A percentile compares a stretch with the other conserved stretches of the same genome.
These are phyloP conservation scores for Orbilia blumenaviensis DNA, from an alignment of 2,329 filamentous ascomycete genomes.

Conservation along the genomic window DNA sequence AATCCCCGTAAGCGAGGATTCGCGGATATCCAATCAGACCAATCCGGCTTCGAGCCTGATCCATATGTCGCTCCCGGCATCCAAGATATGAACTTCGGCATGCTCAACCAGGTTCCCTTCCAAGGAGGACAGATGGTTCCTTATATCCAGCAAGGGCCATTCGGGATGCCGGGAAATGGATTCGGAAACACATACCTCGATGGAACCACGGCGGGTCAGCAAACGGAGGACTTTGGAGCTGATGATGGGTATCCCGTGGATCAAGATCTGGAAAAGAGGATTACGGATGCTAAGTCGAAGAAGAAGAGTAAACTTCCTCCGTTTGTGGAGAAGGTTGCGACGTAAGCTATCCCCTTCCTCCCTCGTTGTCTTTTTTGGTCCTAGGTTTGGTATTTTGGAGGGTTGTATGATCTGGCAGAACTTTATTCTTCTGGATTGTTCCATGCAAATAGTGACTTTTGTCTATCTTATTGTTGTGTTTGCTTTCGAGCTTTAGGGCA, in stretches of 20 bases:
- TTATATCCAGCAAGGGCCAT: conserved; percentile 40
- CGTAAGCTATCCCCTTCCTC: conserved; percentile 28
- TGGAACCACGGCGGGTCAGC: conserved; percentile 14
- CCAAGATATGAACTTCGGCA: conserved; percentile 39
- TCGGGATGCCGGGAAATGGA: conserved; percentile 31
- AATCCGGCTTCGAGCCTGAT: conserved; percentile 40
- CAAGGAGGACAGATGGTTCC: conserved; percentile 43
- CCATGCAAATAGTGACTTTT: conserved; percentile 49
- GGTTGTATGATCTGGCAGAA: not conserved
- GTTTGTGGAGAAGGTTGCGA: conserved; percentile 82
- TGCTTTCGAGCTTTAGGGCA: not conserved
- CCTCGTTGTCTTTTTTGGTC: not conserved
- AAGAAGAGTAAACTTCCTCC: conserved; percentile 87
- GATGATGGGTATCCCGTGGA: conserved; percentile 63
- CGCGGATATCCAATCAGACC: conserved; percentile 50
- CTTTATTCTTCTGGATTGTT: conserved; percentile 6
- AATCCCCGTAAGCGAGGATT: conserved; percentile 53
- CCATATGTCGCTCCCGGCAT: conserved; percentile 40
- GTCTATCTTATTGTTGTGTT: conserved; percentile 8
- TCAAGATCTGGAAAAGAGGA: conserved; percentile 77
- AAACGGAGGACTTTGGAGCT: conserved; percentile 71
- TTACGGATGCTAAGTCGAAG: conserved; percentile 80
- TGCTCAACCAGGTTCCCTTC: conserved; percentile 44
- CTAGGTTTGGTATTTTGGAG: too few relatives aligned
- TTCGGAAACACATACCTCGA: conserved; percentile 42